phyloP scores from a whole-genome alignment of 371 early-diverging fungal genomes.

The Mucor velutinosus region DNA sequence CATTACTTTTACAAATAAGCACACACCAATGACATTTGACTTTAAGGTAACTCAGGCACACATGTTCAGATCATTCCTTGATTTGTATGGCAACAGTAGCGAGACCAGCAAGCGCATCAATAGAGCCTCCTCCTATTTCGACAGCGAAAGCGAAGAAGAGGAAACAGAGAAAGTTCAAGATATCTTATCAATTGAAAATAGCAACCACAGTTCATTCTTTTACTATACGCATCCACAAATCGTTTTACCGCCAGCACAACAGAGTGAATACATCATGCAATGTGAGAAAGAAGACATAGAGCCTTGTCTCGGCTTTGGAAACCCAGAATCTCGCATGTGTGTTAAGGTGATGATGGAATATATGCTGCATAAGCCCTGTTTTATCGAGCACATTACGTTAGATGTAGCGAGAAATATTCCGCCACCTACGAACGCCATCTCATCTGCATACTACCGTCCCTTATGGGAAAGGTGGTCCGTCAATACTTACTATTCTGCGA shows the following conservation, averaged over 20 bases:
- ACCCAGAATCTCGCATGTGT: conserved; percentile 11
- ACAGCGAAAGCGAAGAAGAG: neutral
- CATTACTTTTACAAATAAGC: neutral
- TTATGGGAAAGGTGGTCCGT: conserved; percentile 15
- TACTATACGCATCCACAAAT: neutral
- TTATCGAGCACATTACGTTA: conserved; percentile 14
- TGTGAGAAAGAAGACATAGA: conserved; percentile 23
- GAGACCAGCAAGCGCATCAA: neutral
- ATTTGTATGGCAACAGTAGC: neutral
- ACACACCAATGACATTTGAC: neutral
- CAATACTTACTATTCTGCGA: neutral
- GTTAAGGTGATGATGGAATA: conserved; percentile 9
- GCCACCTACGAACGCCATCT: neutral
- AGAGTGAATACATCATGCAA: conserved; percentile 11
- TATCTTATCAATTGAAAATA: neutral
- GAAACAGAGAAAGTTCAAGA: neutral
- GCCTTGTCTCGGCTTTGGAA: conserved; percentile 17
- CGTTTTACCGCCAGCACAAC: neutral
- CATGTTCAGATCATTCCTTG: neutral
- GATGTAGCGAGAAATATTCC: neutral
- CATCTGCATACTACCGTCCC: conserved; percentile 5
- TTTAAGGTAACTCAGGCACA: neutral
- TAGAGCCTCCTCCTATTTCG: neutral
- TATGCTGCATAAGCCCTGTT: conserved; percentile 13
- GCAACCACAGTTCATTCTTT: neutral